These are phyloP conservation scores for Parasitella parasitica DNA, from an alignment of 371 early-diverging fungal species.

Conservation along the genomic window DNA sequence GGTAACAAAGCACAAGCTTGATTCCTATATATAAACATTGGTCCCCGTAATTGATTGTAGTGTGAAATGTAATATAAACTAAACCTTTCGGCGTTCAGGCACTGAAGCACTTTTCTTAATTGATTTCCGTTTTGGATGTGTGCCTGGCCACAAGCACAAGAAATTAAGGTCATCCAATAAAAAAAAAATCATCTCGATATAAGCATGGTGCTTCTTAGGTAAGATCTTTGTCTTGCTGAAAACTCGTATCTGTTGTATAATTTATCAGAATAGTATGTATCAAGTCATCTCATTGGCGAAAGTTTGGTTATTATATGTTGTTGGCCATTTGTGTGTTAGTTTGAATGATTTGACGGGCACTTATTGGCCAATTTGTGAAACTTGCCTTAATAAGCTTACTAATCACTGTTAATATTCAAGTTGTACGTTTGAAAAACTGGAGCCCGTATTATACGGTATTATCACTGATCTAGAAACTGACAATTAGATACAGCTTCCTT, in stretches of 20 bases:
- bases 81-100: constrained; percentile 1
- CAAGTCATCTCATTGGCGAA: background rate
- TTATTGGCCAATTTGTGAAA: background rate
- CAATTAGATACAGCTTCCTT: no score
- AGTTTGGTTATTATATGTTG: constrained; percentile 1
- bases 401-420: background rate
- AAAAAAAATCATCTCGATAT: background rate
- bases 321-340: background rate
- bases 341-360: background rate
- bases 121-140: background rate
- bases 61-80: background rate
- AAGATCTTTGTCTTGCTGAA: background rate
- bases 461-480: no score
- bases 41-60: background rate
- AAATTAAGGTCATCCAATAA: background rate
- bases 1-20: constrained; percentile 12
- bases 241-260: background rate
- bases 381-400: background rate
- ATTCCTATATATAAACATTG: constrained; percentile 8
- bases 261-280: background rate
- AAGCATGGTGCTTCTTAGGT: background rate
- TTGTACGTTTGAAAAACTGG: background rate
- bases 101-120: background rate
- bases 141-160: background rate
- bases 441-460: no score